Evolutionary conservation across 78 protist genomes (phyloP), one percentile per base, ranked within the genome.

Genomic region (Paratrimastix pyriformis): DNA sequence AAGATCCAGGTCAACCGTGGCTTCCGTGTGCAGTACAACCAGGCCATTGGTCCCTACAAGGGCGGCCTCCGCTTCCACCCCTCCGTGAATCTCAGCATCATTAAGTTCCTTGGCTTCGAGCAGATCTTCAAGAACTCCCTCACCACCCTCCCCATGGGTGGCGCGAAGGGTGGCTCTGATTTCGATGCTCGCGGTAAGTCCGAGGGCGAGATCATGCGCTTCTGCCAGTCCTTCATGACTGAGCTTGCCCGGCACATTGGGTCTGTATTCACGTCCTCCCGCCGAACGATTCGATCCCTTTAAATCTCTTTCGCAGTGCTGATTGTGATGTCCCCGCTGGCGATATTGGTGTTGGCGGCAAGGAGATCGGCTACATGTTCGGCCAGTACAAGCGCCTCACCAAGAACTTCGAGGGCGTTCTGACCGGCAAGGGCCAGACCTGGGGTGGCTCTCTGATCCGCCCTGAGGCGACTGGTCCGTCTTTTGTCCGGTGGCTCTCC

Each of bases 21-120:
- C 37, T 84, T 44, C 76, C 86, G 91, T 44, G 88, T 87, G 45
- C 85, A 84, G 48, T 84, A 74, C 65, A 84, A 76, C 80, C 26
- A 43, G 24, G 86, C 91, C 11, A 1, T 84, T 37, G 91, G 91
- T 0, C 91, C 91, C 9, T 84, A 84, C 79, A 87, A 87, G 75
- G 91, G 91, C 18, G 91, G 91, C 15, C 74, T 80, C 29, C 81
- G 91, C 26, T 84, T 87, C 82, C 91, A 87, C 64, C 87, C 88
- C 18, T n/a, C 87, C 29, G 91, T 87, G 65, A 84, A 80, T 21
- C 80, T 80, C 46, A 3, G 59, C 5, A 77, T 84, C 50, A 8
- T 87, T 38, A 87, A 87, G 66, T 87, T 87, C 76, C 65, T 87
- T 7, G 91, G 88, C 62, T 87, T 87, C 30, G 91, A 87, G 58